Base-by-base conservation (phyloP, 1,284 basidiomycete species). In the Taiwanofungus camphoratus region DNA sequence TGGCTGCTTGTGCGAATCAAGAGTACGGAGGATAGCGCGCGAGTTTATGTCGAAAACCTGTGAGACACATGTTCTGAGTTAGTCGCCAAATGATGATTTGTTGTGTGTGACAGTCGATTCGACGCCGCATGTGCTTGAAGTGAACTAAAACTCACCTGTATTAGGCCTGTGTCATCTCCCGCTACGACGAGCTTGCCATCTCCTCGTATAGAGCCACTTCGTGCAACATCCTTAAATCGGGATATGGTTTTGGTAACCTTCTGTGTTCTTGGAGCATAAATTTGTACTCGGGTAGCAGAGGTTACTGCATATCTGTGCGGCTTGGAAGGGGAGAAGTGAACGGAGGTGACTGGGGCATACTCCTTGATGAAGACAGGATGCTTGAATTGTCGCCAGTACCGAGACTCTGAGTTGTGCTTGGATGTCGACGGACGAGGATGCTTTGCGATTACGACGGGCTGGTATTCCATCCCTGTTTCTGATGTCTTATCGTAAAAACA, bases 111-210 rank as follows among this genome's bases (percentile, higher is more conserved):
- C n/a, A n/a, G n/a, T n/a, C n/a, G n/a, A n/a, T n/a, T n/a, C n/a
- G n/a, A n/a, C n/a, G n/a, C n/a, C n/a, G n/a, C n/a, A n/a, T n/a
- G n/a, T n/a, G n/a, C n/a, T n/a, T n/a, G n/a, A n/a, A n/a, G n/a
- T n/a, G n/a, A n/a, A n/a, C n/a, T n/a, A n/a, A n/a, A n/a, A 57
- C 65, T 39, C 52, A 85, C 90, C 72, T 99, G 96, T 19, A 99
- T 80, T 11, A 94, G 64, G 7, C 95, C 96, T 48, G 84, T 87
- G 62, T 99, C 95, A 58, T 97, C 92, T 43, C 92, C 95, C 0
- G 94, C 95, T 0, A 97, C 87, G 21, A 98, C 79, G 29, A 99
- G 76, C 62, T 95, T 96, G 20, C 95, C 96, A 64, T 99, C 96
- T 40, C 76, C 77, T 42, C 96, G 78, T 47, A 97, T 92, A 56